Evolutionary conservation across 768 basidiomycete genomes (phyloP).

Genomic region (Hygrophorus russula): DNA sequence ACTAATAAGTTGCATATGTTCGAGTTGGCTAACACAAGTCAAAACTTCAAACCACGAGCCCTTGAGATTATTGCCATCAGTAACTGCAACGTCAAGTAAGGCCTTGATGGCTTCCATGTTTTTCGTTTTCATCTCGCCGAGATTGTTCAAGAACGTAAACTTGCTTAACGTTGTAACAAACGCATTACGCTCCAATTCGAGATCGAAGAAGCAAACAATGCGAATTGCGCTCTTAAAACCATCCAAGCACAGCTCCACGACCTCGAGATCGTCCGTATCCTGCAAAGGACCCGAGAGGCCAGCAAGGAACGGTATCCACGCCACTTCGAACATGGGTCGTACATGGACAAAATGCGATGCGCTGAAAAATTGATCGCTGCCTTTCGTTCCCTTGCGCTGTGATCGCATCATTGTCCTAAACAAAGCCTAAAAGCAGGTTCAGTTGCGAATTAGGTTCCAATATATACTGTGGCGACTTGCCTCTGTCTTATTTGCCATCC

Average conservation of each 20-base stretch:
- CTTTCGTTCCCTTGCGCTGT: constrained; percentile 74
- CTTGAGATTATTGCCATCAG: constrained; percentile 94
- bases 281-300: constrained; percentile 91
- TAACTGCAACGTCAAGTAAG: constrained; percentile 86
- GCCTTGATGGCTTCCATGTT: constrained; percentile 99
- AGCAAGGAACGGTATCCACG: constrained; percentile 97
- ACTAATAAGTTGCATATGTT: constrained; percentile 96
- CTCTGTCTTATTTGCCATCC: constrained; percentile 96
- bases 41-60: constrained; percentile 95
- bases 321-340: constrained; percentile 97
- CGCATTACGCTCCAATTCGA: constrained; percentile 96
- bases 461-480: constrained; percentile 24
- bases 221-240: constrained; percentile 96
- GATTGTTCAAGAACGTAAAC: constrained; percentile 95
- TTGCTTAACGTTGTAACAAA: constrained; percentile 95
- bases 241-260: constrained; percentile 86
- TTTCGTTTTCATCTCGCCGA: constrained; percentile 98
- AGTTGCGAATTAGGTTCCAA: constrained; percentile 6
- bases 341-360: constrained; percentile 96
- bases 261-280: constrained; percentile 87
- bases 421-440: constrained; percentile 46
- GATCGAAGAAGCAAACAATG: constrained; percentile 93
- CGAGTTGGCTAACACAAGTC: constrained; percentile 94
- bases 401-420: constrained; percentile 89
- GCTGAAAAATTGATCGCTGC: constrained; percentile 85